Percentiles rank a stretch among this genome's conserved stretches.
phyloP scores from a whole-genome alignment of 306 rosid species.

The Aeschynomene evenia region DNA sequence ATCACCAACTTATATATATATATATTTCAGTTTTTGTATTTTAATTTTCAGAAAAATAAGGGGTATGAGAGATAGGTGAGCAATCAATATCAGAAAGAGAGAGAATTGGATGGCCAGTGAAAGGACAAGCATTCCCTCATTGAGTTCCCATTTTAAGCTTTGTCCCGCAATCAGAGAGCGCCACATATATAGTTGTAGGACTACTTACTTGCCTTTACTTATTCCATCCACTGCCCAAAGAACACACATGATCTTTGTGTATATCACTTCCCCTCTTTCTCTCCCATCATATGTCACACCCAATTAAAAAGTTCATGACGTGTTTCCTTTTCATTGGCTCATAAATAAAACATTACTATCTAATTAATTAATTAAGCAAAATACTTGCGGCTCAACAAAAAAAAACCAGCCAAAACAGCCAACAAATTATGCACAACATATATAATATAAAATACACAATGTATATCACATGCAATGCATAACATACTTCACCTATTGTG shows the following conservation, averaged over 20 bases:
- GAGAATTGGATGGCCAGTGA: slow-evolving; percentile 27
- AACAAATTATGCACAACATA: too few species aligned
- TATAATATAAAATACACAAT: too few species aligned
- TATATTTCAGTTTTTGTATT: too few species aligned
- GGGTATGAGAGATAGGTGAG: slow-evolving; percentile 61
- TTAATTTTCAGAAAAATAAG: too few species aligned
- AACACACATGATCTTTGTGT: slow-evolving; percentile 3
- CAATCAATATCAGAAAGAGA: slow-evolving; percentile 49
- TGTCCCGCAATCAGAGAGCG: slow-evolving; percentile 27
- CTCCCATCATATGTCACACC: background rate
- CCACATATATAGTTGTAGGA: slow-evolving; percentile 44
- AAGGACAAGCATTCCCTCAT: slow-evolving; percentile 39
- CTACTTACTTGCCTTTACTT: slow-evolving; percentile 5
- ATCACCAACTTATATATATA: too few species aligned
- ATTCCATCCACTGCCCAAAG: slow-evolving; percentile 3
- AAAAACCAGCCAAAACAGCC: too few species aligned
- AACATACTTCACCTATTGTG: too few species aligned
- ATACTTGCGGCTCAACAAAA: too few species aligned
- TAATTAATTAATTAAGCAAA: too few species aligned
- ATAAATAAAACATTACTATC: slow-evolving; percentile 38
- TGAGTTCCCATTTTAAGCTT: slow-evolving; percentile 29
- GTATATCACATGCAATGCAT: too few species aligned
- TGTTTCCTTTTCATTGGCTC: slow-evolving; percentile 35
- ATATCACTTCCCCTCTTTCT: too few species aligned
- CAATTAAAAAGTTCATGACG: slow-evolving; percentile 25